Conservation (phyloP, 2,329 filamentous ascomycete species). For the Fusarium sp. region DNA sequence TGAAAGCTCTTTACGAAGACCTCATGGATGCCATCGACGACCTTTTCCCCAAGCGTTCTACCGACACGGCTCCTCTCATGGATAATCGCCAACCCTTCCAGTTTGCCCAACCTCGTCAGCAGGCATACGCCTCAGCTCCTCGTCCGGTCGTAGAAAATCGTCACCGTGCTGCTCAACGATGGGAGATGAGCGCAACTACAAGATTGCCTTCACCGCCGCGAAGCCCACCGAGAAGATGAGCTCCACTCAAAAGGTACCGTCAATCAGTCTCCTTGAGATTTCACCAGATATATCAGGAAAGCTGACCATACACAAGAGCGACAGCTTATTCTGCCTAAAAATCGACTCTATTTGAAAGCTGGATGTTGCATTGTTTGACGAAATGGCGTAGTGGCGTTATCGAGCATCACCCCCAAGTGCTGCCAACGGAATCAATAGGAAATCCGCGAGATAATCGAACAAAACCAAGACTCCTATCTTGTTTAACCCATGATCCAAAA, state of each 20-base stretch:
- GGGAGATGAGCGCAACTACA: conserved; percentile 4
- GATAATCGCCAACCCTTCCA: conserved; percentile 13
- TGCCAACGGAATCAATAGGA: background rate
- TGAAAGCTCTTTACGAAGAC: conserved; percentile 21
- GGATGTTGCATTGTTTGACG: background rate
- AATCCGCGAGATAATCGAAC: background rate
- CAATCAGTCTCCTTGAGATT: background rate
- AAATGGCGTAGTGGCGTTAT: background rate
- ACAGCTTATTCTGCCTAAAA: background rate
- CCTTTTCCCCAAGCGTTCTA: conserved; percentile 16
- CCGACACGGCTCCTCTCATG: conserved; percentile 15
- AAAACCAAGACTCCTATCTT: background rate
- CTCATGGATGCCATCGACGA: conserved; percentile 30
- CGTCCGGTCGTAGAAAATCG: conserved; percentile 1
- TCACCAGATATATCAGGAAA: background rate
- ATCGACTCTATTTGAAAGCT: background rate
- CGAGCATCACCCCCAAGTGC: background rate
- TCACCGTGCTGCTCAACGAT: background rate
- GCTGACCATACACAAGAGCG: background rate
- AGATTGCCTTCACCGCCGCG: conserved; percentile 20
- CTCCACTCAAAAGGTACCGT: no score
- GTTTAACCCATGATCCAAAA: background rate
- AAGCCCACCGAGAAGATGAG: conserved; percentile 9
- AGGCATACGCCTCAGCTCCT: conserved; percentile 12
- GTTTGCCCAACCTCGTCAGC: conserved; percentile 4